phyloP scores from a whole-genome alignment of 257 asterid genomes.

The Solanum tarapatanum region DNA sequence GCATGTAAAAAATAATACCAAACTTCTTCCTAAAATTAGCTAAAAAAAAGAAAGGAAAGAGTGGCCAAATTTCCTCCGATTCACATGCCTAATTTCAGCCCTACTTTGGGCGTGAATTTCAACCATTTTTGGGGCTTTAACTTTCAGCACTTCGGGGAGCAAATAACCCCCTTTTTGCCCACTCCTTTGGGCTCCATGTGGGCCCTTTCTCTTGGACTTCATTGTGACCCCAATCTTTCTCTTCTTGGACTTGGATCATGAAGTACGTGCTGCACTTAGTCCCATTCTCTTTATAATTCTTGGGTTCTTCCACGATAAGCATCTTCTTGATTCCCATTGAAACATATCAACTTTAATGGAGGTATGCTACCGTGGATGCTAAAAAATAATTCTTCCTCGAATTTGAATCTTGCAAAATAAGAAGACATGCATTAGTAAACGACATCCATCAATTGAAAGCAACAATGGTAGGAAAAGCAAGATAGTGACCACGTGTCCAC shows the following conservation, averaged over 20 bases:
- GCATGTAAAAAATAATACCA: neutral
- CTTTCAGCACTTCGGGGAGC: neutral
- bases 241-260: neutral
- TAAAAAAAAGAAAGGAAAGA: too few species aligned
- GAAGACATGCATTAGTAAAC: neutral
- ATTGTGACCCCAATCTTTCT: neutral
- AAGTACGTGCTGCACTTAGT: neutral
- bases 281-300: neutral
- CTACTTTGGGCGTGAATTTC: neutral
- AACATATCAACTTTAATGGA: neutral
- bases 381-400: neutral
- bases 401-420: neutral
- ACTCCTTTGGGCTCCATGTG: neutral
- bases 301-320: neutral
- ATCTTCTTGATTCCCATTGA: neutral
- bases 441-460: neutral
- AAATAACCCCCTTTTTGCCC: neutral
- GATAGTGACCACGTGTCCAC: neutral
- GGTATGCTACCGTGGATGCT: neutral
- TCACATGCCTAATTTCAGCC: neutral
- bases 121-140: neutral
- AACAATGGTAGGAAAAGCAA: neutral
- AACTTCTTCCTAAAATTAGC: neutral
- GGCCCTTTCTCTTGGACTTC: neutral
- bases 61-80: neutral